phyloP scores from a whole-genome alignment of 2,329 filamentous ascomycete genomes.

The Phoma sp. region DNA sequence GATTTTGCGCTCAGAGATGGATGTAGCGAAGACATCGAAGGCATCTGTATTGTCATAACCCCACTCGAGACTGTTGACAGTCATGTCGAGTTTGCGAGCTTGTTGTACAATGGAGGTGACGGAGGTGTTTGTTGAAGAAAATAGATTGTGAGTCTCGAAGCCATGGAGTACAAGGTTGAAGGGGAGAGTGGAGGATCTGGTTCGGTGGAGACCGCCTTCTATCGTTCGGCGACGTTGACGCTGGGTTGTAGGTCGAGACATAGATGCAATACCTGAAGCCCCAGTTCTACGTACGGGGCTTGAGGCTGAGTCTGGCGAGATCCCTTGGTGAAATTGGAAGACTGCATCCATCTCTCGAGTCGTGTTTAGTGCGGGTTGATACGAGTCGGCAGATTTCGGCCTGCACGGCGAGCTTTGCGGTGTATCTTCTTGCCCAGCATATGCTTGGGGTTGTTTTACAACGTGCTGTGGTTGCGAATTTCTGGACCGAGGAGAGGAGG shows the following conservation, averaged over 20 bases:
- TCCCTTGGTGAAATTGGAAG: constrained; percentile 1
- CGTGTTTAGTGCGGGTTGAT: background rate
- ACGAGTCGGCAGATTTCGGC: background rate
- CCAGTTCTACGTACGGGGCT: background rate
- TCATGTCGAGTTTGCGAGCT: constrained; percentile 30
- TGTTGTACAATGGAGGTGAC: constrained; percentile 10
- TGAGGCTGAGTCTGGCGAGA: background rate
- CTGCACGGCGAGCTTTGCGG: background rate
- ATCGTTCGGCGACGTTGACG: constrained; percentile 1
- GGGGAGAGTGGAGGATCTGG: constrained; percentile 48
- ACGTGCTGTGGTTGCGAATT: background rate
- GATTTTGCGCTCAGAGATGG: constrained; percentile 10
- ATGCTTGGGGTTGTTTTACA: constrained; percentile 12
- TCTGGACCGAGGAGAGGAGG: background rate
- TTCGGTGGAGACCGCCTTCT: constrained; percentile 28
- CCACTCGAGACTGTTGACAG: constrained; percentile 30
- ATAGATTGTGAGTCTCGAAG: constrained; percentile 33
- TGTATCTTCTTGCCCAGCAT: constrained; percentile 6
- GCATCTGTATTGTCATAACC: constrained; percentile 14
- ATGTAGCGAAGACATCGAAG: constrained; percentile 14
- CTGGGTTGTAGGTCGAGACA: background rate
- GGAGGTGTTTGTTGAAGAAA: constrained; percentile 6
- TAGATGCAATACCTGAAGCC: background rate
- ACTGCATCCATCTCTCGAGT: constrained; percentile 4
- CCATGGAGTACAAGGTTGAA: constrained; percentile 49